phyloP scores from a whole-genome alignment of 768 basidiomycete genomes.

The Macrolepiota dolichaula region DNA sequence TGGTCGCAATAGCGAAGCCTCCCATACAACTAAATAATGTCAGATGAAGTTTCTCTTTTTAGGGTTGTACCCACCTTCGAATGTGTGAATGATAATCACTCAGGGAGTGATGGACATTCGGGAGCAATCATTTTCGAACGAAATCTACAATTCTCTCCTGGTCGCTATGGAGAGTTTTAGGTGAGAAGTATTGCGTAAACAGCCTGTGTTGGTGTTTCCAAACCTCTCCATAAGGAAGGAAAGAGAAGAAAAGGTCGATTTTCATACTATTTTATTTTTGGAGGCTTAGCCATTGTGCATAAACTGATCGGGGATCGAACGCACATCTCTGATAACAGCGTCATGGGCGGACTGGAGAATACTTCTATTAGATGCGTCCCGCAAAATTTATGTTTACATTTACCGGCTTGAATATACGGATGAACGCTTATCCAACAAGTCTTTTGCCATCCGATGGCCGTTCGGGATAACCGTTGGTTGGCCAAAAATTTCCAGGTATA shows the following conservation, averaged over 20 bases:
- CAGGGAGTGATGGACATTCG: conserved; percentile 6
- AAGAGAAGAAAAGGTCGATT: neutral
- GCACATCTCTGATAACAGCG: conserved; percentile 7
- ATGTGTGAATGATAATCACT: conserved; percentile 5
- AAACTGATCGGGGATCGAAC: no score
- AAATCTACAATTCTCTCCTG: conserved; percentile 1
- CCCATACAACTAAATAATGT: conserved; percentile 2
- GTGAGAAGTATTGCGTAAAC: conserved; percentile 13
- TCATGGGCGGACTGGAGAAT: neutral
- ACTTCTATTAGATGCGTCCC: neutral
- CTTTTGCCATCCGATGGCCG: neutral
- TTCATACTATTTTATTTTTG: conserved; percentile 3
- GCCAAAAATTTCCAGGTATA: neutral
- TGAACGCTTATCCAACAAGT: neutral
- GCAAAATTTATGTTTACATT: neutral
- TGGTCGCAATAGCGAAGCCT: conserved; percentile 7
- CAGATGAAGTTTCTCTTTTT: neutral
- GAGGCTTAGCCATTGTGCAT: no score
- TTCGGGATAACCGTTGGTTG: neutral
- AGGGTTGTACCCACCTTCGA: neutral
- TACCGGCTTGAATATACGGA: neutral
- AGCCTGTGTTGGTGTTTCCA: conserved; percentile 11
- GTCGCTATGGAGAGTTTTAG: conserved; percentile 2
- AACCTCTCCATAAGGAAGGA: conserved; percentile 12
- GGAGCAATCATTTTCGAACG: conserved; percentile 7